These are phyloP conservation scores for Pseudogymnoascus sp. DNA, from an alignment of 2,329 filamentous ascomycete species.

Conservation along the genomic window DNA sequence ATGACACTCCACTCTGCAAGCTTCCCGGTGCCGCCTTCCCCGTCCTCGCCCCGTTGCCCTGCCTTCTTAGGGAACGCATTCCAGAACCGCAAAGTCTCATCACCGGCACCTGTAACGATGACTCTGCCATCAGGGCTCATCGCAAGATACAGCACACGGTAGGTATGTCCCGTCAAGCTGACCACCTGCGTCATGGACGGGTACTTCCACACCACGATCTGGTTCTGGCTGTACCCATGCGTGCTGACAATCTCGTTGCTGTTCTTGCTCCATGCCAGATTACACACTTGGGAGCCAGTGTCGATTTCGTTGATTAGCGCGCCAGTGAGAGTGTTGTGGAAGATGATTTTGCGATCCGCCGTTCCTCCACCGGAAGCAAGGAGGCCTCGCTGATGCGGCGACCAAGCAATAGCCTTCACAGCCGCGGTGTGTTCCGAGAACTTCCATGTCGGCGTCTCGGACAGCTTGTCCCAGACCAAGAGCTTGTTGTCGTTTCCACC, in stretches of 20 bases:
- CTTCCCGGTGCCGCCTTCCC: constrained; percentile 48
- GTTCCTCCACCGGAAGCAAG: constrained; percentile 95
- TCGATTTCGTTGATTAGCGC: constrained; percentile 78
- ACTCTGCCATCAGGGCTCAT: constrained; percentile 95
- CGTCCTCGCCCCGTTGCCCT: constrained; percentile 58
- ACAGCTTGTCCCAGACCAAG: constrained; percentile 96
- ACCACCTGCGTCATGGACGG: constrained; percentile 96
- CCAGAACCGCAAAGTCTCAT: constrained; percentile 96
- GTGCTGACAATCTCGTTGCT: constrained; percentile 96
- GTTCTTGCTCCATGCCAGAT: constrained; percentile 93
- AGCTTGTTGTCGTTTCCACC: constrained; percentile 98
- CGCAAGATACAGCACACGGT: constrained; percentile 87
- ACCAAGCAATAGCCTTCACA: constrained; percentile 97
- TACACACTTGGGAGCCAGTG: constrained; percentile 97
- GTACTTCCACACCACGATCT: constrained; percentile 99
- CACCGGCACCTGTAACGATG: constrained; percentile 90
- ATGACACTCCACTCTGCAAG: constrained; percentile 79
- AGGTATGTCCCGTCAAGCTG: constrained; percentile 91
- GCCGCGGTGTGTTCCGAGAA: constrained; percentile 93
- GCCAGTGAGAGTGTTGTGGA: constrained; percentile 90
- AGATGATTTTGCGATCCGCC: constrained; percentile 91
- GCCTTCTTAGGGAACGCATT: constrained; percentile 84
- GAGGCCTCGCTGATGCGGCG: constrained; percentile 85
- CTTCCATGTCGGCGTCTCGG: constrained; percentile 85
- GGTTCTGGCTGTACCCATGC: constrained; percentile 95